phyloP scores from a whole-genome alignment of 2,329 filamentous ascomycete species.

The Phaeophleospora eucalypticola region DNA sequence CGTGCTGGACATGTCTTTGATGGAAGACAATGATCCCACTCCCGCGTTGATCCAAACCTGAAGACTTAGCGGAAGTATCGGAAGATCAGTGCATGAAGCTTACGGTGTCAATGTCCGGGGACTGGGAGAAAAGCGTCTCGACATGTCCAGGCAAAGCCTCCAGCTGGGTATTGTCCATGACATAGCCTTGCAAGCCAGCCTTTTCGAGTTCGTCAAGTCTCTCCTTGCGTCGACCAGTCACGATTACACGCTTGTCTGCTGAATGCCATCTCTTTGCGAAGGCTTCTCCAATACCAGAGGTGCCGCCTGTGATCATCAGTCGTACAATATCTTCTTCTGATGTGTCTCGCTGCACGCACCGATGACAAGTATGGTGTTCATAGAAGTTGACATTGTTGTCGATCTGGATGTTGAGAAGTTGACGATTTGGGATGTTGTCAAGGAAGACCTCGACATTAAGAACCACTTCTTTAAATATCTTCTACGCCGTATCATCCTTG shows the following conservation, averaged over 20 bases:
- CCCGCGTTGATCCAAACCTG: neutral
- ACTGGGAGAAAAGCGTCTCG: conserved; percentile 7
- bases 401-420: no score
- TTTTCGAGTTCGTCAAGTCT: conserved; percentile 43
- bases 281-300: conserved; percentile 47
- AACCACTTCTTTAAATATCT: neutral
- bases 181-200: conserved; percentile 7
- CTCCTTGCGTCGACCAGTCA: conserved; percentile 48
- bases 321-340: neutral
- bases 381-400: conserved; percentile 13
- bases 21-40: neutral
- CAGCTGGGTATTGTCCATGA: conserved; percentile 13
- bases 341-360: conserved; percentile 17
- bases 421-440: no score
- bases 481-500: neutral
- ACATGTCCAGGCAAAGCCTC: conserved; percentile 6
- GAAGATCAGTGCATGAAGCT: conserved; percentile 4
- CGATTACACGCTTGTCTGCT: conserved; percentile 44
- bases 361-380: conserved; percentile 41
- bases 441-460: no score
- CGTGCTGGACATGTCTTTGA: neutral
- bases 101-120: conserved; percentile 17
- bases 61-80: conserved; percentile 9
- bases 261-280: conserved; percentile 45
- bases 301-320: no score